Evolutionary conservation across 495 filamentous ascomycete species (phyloP), one percentile per base, ranked within the genome.

Genomic region (Lasiosphaeria miniovina): DNA sequence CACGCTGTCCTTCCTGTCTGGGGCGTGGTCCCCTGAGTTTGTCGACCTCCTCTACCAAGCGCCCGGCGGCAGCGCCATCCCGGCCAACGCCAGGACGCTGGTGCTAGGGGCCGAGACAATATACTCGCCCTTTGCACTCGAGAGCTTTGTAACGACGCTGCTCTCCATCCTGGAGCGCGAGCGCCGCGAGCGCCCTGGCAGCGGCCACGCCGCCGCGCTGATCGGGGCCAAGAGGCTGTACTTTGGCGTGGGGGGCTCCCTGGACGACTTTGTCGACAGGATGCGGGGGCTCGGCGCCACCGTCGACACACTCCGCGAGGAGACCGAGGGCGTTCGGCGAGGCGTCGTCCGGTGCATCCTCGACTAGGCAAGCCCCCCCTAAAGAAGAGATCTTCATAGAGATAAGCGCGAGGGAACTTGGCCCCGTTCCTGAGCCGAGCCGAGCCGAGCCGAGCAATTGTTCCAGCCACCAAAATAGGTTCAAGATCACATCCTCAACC

Each of bases 21-120:
- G 94, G 0, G 86, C 84, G 3, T 98, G 94, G 94, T 84, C 88
- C 1, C 63, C 78, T 0, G 82, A 83, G 14, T 91, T 93, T 62
- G 75, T 88, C 32, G 73, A 80, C 12, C 68, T 90, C 38, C 71
- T 88, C 17, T 77, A 63, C 59, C 70, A 52, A 59, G 68, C 49
- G 33, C 62, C 58, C 17, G 48, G 49, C 8, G 6, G 11, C 11
- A 6, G 10, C 4, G 48, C 38, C 4, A 14, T 67, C 62, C 49
- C 65, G 48, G 62, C 49, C 11, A 57, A 62, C 50, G 58, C 63
- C 52, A 59, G 55, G 33, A 74, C 79, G 5, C 72, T 94, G 24
- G 74, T 96, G 11, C 77, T 98, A 34, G 94, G 90, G 0, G 92
- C 91, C 17, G 94, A 98, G 74, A 98, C 94, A 6, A 97, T 98